A percentile compares a stretch with the other conserved stretches of the same genome.
Evolutionary conservation across 2,329 filamentous ascomycete species (phyloP).

Genomic region (Xylariaceae sp.): DNA sequence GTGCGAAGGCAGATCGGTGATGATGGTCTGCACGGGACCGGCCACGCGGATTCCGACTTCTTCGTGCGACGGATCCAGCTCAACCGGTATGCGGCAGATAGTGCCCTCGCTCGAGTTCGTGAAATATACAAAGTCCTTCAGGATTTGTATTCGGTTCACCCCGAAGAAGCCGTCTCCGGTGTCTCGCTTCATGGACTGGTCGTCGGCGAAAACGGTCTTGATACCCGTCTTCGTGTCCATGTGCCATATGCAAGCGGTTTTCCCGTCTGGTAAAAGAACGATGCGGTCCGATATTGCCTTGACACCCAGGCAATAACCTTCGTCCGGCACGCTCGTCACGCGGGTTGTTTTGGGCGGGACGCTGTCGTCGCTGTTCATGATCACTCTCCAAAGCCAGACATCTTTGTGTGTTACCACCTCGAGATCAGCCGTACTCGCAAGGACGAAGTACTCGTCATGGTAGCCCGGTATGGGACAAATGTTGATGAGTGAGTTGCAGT

Average conservation of each 20-base stretch:
- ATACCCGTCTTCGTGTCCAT: slow-evolving; percentile 38
- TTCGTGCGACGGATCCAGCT: slow-evolving; percentile 24
- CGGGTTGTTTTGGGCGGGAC: slow-evolving; percentile 32
- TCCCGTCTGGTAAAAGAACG: slow-evolving; percentile 38
- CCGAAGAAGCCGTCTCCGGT: slow-evolving; percentile 37
- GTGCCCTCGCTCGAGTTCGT: slow-evolving; percentile 41
- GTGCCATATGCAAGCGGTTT: slow-evolving; percentile 36
- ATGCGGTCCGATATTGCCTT: slow-evolving; percentile 35
- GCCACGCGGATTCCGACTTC: slow-evolving; percentile 31
- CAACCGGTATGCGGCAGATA: slow-evolving; percentile 39
- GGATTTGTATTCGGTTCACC: slow-evolving; percentile 39
- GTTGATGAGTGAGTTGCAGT: slow-evolving; percentile 39
- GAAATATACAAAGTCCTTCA: slow-evolving; percentile 37
- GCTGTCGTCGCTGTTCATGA: slow-evolving; percentile 40
- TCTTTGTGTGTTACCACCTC: slow-evolving; percentile 40
- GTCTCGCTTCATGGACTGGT: slow-evolving; percentile 36
- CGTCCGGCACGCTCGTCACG: slow-evolving; percentile 32
- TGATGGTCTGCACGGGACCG: slow-evolving; percentile 36
- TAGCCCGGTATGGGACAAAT: slow-evolving; percentile 35
- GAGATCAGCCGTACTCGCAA: slow-evolving; percentile 38
- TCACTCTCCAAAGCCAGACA: slow-evolving; percentile 38
- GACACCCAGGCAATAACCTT: slow-evolving; percentile 35
- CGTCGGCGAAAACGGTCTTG: slow-evolving; percentile 31
- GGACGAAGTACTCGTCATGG: slow-evolving; percentile 39
- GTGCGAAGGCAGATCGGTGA: slow-evolving; percentile 35